These are phyloP conservation scores for Fraxinus platypoda DNA, from an alignment of 305 asterid species.

Conservation along the genomic window DNA sequence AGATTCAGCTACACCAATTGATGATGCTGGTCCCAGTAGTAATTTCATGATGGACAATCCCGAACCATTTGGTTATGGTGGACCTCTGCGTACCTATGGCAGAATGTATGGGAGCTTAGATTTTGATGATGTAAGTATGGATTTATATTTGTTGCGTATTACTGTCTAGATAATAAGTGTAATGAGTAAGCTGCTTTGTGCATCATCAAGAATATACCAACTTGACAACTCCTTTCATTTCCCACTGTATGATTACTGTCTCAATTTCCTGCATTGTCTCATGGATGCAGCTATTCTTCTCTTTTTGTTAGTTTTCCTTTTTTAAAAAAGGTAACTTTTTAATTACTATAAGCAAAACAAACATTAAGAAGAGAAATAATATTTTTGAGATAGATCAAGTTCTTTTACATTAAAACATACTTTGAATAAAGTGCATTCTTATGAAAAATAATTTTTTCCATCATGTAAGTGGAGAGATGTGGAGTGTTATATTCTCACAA, in stretches of 20 bases:
- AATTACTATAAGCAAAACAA: neutral
- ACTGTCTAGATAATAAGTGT: neutral
- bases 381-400: neutral
- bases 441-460: neutral
- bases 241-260: neutral
- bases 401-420: neutral
- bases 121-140: constrained; percentile 84
- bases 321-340: neutral
- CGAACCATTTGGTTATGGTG: constrained; percentile 78
- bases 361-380: neutral
- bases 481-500: neutral
- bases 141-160: constrained; percentile 13
- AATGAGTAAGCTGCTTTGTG: neutral
- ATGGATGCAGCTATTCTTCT: constrained; percentile 3
- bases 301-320: neutral
- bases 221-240: constrained; percentile 1
- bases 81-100: constrained; percentile 76
- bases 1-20: constrained; percentile 97
- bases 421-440: neutral
- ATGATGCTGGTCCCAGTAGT: constrained; percentile 81
- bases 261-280: neutral
- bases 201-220: neutral
- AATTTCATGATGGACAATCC: constrained; percentile 58
- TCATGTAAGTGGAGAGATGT: neutral
- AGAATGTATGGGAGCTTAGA: constrained; percentile 86